A percentile compares a stretch with the other conserved stretches of the same genome.
These are phyloP conservation scores for Ganoderma sp. DNA, from an alignment of 1,284 basidiomycete species.

Conservation along the genomic window DNA sequence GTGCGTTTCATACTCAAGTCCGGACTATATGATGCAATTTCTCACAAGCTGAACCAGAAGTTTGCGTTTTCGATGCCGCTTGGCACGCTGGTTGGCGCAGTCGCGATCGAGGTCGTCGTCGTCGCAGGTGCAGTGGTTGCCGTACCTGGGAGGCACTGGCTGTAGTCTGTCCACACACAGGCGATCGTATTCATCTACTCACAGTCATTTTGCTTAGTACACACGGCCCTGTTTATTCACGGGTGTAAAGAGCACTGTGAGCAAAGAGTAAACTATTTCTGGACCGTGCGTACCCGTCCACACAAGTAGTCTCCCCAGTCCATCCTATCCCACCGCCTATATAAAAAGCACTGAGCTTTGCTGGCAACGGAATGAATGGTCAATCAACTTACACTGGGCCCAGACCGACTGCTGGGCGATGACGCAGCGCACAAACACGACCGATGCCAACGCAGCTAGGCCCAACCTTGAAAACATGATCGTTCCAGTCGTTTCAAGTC, in stretches of 20 bases:
- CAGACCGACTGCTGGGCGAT: conserved; percentile 35
- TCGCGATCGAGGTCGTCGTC: conserved; percentile 36
- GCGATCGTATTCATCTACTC: conserved; percentile 21
- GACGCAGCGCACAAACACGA: conserved; percentile 27
- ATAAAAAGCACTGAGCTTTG: not conserved
- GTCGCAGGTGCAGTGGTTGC: conserved; percentile 31
- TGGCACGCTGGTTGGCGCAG: conserved; percentile 34
- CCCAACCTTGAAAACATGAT: conserved; percentile 29
- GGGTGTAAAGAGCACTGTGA: not conserved
- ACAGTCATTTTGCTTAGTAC: conserved; percentile 48
- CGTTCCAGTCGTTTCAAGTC: no score
- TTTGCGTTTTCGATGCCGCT: conserved; percentile 38
- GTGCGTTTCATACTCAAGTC: no score
- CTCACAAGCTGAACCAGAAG: conserved; percentile 60
- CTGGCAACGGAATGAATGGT: not conserved
- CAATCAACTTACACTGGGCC: conserved; percentile 34
- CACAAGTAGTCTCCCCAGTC: conserved; percentile 48
- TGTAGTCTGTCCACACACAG: conserved; percentile 44
- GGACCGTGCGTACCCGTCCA: conserved; percentile 44
- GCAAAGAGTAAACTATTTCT: conserved; percentile 13
- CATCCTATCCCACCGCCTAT: conserved; percentile 49
- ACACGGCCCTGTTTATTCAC: conserved; percentile 38
- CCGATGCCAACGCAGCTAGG: conserved; percentile 25
- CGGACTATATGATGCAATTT: not conserved
- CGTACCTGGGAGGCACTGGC: conserved; percentile 49